Percentiles rank a stretch among this genome's conserved stretches.
These are phyloP conservation scores for Cutaneotrichosporon curvatum DNA, from an alignment of 1,284 basidiomycete genomes.

Conservation along the genomic window DNA sequence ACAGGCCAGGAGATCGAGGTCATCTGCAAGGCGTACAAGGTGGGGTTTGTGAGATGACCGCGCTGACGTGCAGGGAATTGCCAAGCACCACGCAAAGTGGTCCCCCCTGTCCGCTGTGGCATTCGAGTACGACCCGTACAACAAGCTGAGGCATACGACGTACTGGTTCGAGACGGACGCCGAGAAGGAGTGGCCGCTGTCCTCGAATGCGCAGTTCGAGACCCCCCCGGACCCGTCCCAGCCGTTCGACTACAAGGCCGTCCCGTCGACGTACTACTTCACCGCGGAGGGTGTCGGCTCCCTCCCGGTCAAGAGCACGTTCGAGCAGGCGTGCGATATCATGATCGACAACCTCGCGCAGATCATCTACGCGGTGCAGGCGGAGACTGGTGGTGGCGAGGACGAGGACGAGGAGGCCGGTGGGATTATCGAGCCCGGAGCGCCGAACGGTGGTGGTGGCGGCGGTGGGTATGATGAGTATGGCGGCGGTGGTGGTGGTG, in stretches of 20 bases:
- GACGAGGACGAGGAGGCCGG: slow-evolving; percentile 30
- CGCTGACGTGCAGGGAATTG: slow-evolving; percentile 63
- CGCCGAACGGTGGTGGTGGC: slow-evolving; percentile 10
- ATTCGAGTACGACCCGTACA: slow-evolving; percentile 98
- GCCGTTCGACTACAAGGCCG: slow-evolving; percentile 76
- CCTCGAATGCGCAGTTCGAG: slow-evolving; percentile 74
- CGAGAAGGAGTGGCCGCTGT: slow-evolving; percentile 70
- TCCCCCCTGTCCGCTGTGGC: slow-evolving; percentile 90
- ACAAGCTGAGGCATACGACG: slow-evolving; percentile 89
- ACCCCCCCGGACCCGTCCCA: slow-evolving; percentile 68
- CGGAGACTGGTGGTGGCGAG: slow-evolving; percentile 32
- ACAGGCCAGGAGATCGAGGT: slow-evolving; percentile 88
- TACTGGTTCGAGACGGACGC: slow-evolving; percentile 86
- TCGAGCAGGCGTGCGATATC: slow-evolving; percentile 73
- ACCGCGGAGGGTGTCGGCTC: slow-evolving; percentile 87
- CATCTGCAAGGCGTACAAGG: slow-evolving; percentile 88
- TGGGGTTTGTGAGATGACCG: slow-evolving; percentile 28
- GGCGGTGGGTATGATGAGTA: slow-evolving; percentile 10
- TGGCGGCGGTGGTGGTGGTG: slow-evolving; percentile 16
- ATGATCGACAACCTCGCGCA: slow-evolving; percentile 74
- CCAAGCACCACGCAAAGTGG: slow-evolving; percentile 99
- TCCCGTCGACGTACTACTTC: slow-evolving; percentile 82
- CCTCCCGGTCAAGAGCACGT: slow-evolving; percentile 76
- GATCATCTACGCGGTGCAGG: slow-evolving; percentile 54
- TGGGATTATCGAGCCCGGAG: slow-evolving; percentile 30